Evolutionary conservation across 2,329 filamentous ascomycete genomes (phyloP), one percentile per base, ranked within the genome.

Genomic region (Leptosphaerulina australis): DNA sequence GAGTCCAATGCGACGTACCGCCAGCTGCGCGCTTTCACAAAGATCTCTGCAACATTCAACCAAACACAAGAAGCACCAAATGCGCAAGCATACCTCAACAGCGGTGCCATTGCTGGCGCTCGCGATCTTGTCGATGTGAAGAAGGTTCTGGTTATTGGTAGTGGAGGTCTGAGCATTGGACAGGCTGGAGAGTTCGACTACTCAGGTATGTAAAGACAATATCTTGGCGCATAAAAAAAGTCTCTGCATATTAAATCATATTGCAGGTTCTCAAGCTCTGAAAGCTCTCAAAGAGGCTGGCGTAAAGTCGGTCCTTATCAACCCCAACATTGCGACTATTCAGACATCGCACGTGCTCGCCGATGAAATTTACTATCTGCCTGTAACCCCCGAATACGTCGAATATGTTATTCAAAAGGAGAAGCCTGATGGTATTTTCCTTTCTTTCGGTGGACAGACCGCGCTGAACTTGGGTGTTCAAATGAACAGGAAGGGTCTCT

Each of bases 101-200:
- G 90, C 76, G 92, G 91, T 64, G 88, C 86, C 53, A 87, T 97
- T 71, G 88, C 91, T 74, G 87, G 83, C 51, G 82, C 88, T 50
- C 83, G 83, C 67, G 82, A 93, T 66, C 79, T 89, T 46, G 88
- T 97, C 40, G 85, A 96, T 72, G 91, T 97, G 59, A 96, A 96
- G 81, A 97, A 97, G 80, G 93, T 97, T 43, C 80, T 97, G 56
- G 92, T 97, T 64, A 96, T 97, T 79, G 93, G 93, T 52, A 92
- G 88, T 77, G 93, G 93, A 79, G 93, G 93, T 76, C 83, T 97
- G 64, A 91, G 90, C 73, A 97, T 97, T 83, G 93, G 93, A 58
- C 93, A 97, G 78, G 93, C 93, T 60, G 93, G 93, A 79, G 93
- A 97, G 79, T 97, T 97, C 68, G 93, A 97, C 78, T 97, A 97